These are phyloP conservation scores for Brasenia schreberi DNA, from an alignment of 164 flowering plant species.

Conservation along the genomic window DNA sequence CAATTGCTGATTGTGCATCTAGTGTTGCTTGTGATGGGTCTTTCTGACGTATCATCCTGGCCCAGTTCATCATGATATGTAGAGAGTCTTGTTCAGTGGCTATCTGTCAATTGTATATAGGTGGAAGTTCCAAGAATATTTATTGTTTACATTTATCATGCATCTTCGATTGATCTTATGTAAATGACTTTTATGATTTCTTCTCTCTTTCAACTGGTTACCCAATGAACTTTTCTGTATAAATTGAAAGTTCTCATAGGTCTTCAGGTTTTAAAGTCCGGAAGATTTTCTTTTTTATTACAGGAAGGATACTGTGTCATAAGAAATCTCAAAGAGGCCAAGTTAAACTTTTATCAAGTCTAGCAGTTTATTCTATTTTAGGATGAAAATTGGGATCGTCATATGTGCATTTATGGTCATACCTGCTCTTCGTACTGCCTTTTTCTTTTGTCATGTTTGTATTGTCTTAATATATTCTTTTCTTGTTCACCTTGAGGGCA, in stretches of 20 bases:
- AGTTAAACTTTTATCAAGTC: no score
- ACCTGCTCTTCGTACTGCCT: no score
- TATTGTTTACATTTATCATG: not conserved
- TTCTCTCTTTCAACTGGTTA: not conserved
- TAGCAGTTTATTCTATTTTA: no score
- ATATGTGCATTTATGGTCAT: no score
- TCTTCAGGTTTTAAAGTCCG: no score
- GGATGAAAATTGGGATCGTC: no score
- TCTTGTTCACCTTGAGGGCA: no score
- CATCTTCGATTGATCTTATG: not conserved
- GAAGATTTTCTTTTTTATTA: no score
- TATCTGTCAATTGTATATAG: not conserved
- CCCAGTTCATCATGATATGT: not conserved
- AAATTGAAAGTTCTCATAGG: not conserved
- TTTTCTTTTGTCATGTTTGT: no score
- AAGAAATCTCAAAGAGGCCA: no score
- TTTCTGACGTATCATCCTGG: not conserved
- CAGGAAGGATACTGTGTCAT: no score
- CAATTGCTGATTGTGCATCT: slow-evolving; percentile 3
- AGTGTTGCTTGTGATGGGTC: not conserved
- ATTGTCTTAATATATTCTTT: no score
- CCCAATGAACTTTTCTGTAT: not conserved
- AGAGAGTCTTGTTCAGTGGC: not conserved
- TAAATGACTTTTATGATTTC: not conserved
- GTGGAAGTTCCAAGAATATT: slow-evolving; percentile 1